Percentiles rank a stretch among this genome's conserved stretches.
Evolutionary conservation across 192 early-diverging fungal species (phyloP).

Genomic region (Linnemannia schmuckeri): DNA sequence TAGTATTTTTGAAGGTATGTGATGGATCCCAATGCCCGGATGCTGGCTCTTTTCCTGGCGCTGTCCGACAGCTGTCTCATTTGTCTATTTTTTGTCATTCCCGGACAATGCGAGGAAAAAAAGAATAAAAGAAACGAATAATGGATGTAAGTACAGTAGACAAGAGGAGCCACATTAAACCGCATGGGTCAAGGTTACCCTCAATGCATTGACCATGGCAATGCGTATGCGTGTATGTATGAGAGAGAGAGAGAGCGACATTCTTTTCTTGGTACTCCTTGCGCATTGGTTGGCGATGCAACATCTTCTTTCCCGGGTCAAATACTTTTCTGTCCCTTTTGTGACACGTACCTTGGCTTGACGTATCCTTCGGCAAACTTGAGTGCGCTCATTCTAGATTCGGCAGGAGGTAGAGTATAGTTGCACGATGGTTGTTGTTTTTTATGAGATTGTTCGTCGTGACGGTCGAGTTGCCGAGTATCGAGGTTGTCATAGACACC

Average conservation of each 20-base stretch:
- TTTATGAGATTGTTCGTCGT: neutral
- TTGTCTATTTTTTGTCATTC: neutral
- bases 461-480: neutral
- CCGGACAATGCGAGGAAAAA: neutral
- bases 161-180: neutral
- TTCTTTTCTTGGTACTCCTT: neutral
- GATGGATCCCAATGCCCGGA: conserved; percentile 68
- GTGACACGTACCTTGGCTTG: conserved; percentile 36
- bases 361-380: conserved; percentile 46
- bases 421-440: neutral
- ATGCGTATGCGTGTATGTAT: neutral
- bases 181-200: neutral
- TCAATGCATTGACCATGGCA: neutral
- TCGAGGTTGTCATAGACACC: neutral
- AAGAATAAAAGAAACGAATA: neutral
- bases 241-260: neutral
- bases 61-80: conserved; percentile 19
- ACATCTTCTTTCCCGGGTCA: neutral
- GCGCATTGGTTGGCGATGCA: neutral
- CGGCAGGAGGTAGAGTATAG: neutral
- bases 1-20: conserved; percentile 69
- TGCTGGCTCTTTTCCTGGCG: conserved; percentile 62
- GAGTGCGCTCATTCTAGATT: conserved; percentile 20
- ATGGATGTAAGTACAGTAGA: too few species aligned
- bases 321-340: neutral